Evolutionary conservation across 2,329 filamentous ascomycete genomes (phyloP).

Genomic region (Hymenoscyphus linearis): DNA sequence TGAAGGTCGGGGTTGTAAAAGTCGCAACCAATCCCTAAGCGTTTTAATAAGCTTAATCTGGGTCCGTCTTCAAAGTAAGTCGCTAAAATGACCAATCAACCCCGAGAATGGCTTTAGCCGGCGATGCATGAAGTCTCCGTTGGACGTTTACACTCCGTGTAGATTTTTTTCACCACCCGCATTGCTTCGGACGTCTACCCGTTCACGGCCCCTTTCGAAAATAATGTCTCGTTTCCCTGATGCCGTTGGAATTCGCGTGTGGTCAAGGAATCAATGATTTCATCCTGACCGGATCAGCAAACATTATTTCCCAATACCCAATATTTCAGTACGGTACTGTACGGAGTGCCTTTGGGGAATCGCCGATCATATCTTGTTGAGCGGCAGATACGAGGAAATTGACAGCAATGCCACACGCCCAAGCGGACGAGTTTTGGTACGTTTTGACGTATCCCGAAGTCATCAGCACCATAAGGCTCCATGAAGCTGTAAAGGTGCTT

Average conservation of each 20-base stretch:
- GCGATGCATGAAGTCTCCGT: not conserved
- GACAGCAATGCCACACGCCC: not conserved
- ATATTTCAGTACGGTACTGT: not conserved
- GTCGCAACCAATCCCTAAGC: not conserved
- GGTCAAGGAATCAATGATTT: not conserved
- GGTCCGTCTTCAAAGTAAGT: not conserved
- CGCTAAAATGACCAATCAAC: not conserved
- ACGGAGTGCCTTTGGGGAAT: not conserved
- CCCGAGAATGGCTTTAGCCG: not conserved
- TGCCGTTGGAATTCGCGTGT: not conserved
- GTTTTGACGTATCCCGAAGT: not conserved
- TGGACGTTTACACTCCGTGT: not conserved
- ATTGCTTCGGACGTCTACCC: not conserved
- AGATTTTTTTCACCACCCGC: not conserved
- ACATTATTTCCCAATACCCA: not conserved
- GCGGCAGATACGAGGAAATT: not conserved
- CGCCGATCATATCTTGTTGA: not conserved
- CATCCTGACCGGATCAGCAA: not conserved
- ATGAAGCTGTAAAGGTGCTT: not conserved
- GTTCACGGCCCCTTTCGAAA: not conserved
- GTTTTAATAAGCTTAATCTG: not conserved
- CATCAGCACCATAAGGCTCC: not conserved
- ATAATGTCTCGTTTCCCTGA: not conserved
- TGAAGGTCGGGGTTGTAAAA: not conserved
- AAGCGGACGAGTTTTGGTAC: not conserved